Conservation (phyloP, 768 basidiomycete genomes). For the Rhizopogon rudus region DNA sequence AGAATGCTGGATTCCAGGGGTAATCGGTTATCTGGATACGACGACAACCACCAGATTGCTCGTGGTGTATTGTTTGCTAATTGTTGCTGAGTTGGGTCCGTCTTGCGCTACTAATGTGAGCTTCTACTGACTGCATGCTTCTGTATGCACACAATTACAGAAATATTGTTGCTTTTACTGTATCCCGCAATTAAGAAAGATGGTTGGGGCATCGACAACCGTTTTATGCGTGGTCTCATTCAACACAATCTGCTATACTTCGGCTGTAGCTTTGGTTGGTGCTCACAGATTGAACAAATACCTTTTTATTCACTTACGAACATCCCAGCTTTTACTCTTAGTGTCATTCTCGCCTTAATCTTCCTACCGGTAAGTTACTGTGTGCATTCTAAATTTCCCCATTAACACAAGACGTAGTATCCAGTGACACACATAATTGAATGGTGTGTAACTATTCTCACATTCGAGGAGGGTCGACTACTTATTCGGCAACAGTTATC, state of each 20-base stretch:
- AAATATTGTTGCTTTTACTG: too few species aligned
- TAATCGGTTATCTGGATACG: too few species aligned
- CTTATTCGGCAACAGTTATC: background rate
- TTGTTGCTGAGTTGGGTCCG: too few species aligned
- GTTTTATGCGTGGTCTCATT: background rate
- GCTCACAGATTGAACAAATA: too few species aligned
- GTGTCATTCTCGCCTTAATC: background rate
- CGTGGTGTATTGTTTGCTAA: too few species aligned
- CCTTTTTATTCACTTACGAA: background rate
- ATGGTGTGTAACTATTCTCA: too few species aligned
- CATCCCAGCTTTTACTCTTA: background rate
- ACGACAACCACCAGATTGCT: too few species aligned
- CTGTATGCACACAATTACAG: too few species aligned
- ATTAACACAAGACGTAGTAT: background rate
- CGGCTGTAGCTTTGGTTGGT: background rate
- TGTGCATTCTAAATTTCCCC: background rate
- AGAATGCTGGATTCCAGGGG: too few species aligned
- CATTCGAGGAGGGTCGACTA: background rate
- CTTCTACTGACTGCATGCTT: too few species aligned
- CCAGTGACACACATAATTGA: background rate
- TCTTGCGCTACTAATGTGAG: too few species aligned
- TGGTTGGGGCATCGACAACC: background rate
- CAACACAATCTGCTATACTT: background rate
- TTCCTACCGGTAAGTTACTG: background rate
- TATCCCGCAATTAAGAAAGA: too few species aligned